A percentile compares a stretch with the other conserved stretches of the same genome.
phyloP scores from a whole-genome alignment of 2,329 filamentous ascomycete genomes.

The Hymenoscyphus infarciens region DNA sequence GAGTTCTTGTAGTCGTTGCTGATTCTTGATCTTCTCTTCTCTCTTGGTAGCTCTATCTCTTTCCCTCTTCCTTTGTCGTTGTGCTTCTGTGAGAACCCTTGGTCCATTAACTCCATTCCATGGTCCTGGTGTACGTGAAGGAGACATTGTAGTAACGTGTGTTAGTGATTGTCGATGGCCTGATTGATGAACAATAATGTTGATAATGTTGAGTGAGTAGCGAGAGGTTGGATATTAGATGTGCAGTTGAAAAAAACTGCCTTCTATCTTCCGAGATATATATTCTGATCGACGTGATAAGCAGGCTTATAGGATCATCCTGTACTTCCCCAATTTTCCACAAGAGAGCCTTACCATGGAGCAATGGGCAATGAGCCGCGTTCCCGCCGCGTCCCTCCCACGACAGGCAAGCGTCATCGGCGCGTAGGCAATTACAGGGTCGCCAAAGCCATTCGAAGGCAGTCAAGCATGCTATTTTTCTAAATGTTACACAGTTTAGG shows the following conservation, averaged over 20 bases:
- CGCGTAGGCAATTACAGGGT: conserved; percentile 5
- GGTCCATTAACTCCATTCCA: conserved; percentile 19
- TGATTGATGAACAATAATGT: background rate
- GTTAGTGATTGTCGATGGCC: background rate
- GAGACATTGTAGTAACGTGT: conserved; percentile 7
- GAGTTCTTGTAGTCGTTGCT: conserved; percentile 14
- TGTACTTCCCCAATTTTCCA: conserved; percentile 5
- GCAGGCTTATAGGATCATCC: background rate
- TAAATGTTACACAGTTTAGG: background rate
- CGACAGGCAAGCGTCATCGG: background rate
- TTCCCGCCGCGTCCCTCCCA: background rate
- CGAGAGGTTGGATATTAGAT: background rate
- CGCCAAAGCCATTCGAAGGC: background rate
- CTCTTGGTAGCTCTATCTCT: conserved; percentile 15
- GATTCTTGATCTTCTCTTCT: conserved; percentile 14
- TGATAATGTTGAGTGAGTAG: background rate
- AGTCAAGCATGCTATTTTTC: background rate
- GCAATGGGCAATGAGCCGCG: conserved; percentile 5
- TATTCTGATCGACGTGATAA: background rate
- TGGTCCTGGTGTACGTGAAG: conserved; percentile 8
- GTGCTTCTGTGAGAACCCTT: conserved; percentile 15
- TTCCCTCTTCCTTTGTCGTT: conserved; percentile 16
- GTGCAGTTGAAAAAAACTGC: background rate
- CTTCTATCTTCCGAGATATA: background rate
- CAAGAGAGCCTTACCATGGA: conserved; percentile 1